Evolutionary conservation across 2,329 filamentous ascomycete genomes (phyloP).

Genomic region (Arthrocladium fulminans): DNA sequence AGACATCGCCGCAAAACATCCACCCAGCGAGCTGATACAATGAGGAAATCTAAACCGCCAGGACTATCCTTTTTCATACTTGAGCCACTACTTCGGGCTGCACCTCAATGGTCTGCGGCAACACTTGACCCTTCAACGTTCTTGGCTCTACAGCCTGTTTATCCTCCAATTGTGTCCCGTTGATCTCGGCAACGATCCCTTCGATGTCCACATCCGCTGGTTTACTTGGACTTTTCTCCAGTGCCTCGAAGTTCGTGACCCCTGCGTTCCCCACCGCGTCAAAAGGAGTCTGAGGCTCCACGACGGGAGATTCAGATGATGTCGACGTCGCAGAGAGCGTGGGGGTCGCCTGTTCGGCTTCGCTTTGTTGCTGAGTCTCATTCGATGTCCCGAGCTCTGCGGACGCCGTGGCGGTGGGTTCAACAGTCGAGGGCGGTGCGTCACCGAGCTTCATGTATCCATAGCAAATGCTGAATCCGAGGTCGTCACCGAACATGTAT

Average conservation of each 20-base stretch:
- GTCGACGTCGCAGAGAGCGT: neutral
- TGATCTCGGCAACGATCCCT: neutral
- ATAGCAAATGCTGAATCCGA: constrained; percentile 51
- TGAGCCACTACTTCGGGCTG: too few species aligned
- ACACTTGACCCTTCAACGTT: too few species aligned
- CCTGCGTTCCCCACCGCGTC: neutral
- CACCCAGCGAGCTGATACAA: too few species aligned
- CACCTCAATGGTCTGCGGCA: too few species aligned
- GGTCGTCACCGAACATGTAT: constrained; percentile 58
- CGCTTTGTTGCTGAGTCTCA: neutral
- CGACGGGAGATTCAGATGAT: neutral
- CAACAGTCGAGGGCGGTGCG: constrained; percentile 1
- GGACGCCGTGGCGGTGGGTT: neutral
- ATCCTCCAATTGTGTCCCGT: too few species aligned
- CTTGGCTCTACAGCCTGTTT: too few species aligned
- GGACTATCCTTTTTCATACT: too few species aligned
- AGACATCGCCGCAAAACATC: too few species aligned
- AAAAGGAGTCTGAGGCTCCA: constrained; percentile 1
- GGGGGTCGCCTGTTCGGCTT: neutral
- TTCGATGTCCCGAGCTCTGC: neutral
- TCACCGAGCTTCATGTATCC: constrained; percentile 9
- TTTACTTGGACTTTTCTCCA: neutral
- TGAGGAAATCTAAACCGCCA: too few species aligned
- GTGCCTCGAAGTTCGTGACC: constrained; percentile 1
- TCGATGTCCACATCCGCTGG: neutral